Percentiles rank a stretch among this genome's conserved stretches.
phyloP scores from a whole-genome alignment of 2,329 filamentous ascomycete genomes.

The Xylaria polymorpha region DNA sequence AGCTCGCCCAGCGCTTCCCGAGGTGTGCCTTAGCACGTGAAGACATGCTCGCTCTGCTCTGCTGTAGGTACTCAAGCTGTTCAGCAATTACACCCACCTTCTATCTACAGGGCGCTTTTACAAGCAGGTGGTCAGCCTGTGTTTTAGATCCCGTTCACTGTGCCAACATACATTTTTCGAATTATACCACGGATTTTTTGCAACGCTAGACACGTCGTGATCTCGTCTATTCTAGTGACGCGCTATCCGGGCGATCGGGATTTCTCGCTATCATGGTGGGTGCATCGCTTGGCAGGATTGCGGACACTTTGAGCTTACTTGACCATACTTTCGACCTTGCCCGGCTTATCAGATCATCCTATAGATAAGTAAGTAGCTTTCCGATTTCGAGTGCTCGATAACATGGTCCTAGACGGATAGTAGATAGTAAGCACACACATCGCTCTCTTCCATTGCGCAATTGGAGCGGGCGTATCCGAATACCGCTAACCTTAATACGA shows the following conservation, averaged over 20 bases:
- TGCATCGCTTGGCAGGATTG: too few relatives aligned
- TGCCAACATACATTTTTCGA: too few relatives aligned
- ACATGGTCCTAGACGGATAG: too few relatives aligned
- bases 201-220: not conserved
- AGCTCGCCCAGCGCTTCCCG: not conserved
- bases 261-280: not conserved
- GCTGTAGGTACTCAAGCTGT: too few relatives aligned
- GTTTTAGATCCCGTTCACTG: too few relatives aligned
- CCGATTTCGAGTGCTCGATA: not conserved
- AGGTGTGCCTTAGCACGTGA: constrained; percentile 6
- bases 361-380: not conserved
- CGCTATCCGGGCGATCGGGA: not conserved
- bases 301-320: too few relatives aligned
- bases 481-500: not conserved
- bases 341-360: not conserved
- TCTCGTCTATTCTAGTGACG: not conserved
- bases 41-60: not conserved
- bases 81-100: too few relatives aligned
- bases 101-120: too few relatives aligned
- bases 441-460: not conserved
- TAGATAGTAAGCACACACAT: too few relatives aligned
- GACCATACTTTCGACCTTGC: not conserved
- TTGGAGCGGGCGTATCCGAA: not conserved
- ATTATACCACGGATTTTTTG: not conserved
- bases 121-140: too few relatives aligned